Conservation (phyloP, 2,329 filamentous ascomycete genomes). For the Clonostachys rosea region DNA sequence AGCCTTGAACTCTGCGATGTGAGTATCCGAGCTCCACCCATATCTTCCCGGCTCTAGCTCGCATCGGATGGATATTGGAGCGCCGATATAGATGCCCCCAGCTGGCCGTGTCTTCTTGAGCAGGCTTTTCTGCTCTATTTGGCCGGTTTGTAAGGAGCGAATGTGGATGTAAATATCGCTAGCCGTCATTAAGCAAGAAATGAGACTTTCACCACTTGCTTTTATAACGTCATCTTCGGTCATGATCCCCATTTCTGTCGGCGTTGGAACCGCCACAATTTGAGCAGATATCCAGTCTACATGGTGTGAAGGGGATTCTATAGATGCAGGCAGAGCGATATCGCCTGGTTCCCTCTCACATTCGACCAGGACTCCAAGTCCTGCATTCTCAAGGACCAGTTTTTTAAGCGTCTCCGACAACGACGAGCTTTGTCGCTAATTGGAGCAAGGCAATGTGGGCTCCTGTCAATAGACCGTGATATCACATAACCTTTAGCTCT, state of each 20-base stretch:
- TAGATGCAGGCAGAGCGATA: slow-evolving; percentile 5
- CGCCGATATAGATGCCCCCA: too few relatives aligned
- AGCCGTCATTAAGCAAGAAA: too few relatives aligned
- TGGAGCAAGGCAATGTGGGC: too few relatives aligned
- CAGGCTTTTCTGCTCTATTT: too few relatives aligned
- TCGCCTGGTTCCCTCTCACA: slow-evolving; percentile 5
- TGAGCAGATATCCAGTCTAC: slow-evolving; percentile 7
- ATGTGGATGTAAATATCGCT: too few relatives aligned
- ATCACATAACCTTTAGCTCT: too few relatives aligned
- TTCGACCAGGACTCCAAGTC: slow-evolving; percentile 4
- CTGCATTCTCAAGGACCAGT: slow-evolving; percentile 4
- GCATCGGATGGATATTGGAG: not conserved
- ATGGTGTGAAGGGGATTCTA: slow-evolving; percentile 4
- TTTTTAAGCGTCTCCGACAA: too few relatives aligned
- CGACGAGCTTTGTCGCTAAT: too few relatives aligned
- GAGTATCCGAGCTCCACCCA: slow-evolving; percentile 4
- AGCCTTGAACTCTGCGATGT: slow-evolving; percentile 5
- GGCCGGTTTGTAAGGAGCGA: too few relatives aligned
- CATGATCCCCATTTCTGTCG: slow-evolving; percentile 3
- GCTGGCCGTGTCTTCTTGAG: too few relatives aligned
- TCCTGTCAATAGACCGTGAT: too few relatives aligned
- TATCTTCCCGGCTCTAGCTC: slow-evolving; percentile 3
- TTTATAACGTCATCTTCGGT: slow-evolving; percentile 2
- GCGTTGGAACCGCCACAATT: slow-evolving; percentile 7
- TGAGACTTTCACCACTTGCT: too few relatives aligned